A percentile compares a stretch with the other conserved stretches of the same genome.
These are phyloP conservation scores for Powellomyces hirtus DNA, from an alignment of 192 early-diverging fungal species.

Conservation along the genomic window DNA sequence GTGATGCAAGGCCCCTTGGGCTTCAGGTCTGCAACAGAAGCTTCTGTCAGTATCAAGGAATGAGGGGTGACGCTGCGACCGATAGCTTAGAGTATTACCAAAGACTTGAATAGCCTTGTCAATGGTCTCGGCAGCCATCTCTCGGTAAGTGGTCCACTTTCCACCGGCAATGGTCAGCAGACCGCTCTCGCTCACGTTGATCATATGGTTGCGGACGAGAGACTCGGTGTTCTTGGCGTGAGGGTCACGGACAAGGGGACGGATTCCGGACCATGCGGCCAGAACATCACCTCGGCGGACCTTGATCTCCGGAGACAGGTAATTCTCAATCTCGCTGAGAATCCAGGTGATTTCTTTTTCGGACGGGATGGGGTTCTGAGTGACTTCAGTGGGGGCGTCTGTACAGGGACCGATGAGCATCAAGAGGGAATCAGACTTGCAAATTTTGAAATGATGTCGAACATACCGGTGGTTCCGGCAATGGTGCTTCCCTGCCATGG, in stretches of 20 bases:
- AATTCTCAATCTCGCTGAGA: slow-evolving; percentile 85
- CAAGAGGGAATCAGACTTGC: neutral
- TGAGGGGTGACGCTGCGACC: too few relatives aligned
- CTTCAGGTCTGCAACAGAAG: slow-evolving; percentile 50
- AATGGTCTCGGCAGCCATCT: slow-evolving; percentile 94
- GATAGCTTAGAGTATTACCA: too few relatives aligned
- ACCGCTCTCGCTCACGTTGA: slow-evolving; percentile 76
- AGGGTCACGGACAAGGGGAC: slow-evolving; percentile 95
- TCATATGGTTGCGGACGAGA: slow-evolving; percentile 97
- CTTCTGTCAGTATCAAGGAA: too few relatives aligned
- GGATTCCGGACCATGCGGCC: slow-evolving; percentile 98
- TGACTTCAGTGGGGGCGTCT: slow-evolving; percentile 85
- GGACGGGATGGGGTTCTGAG: slow-evolving; percentile 78
- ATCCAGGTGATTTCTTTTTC: slow-evolving; percentile 97
- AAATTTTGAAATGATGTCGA: neutral
- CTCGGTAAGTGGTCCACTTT: slow-evolving; percentile 98
- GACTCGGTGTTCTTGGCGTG: slow-evolving; percentile 86
- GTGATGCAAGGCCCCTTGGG: slow-evolving; percentile 73
- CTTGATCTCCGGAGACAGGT: slow-evolving; percentile 91
- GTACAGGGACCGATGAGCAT: neutral
- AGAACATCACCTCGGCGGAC: slow-evolving; percentile 94
- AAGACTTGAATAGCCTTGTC: slow-evolving; percentile 82
- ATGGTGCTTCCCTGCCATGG: slow-evolving; percentile 97
- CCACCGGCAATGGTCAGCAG: slow-evolving; percentile 95
- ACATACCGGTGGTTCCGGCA: slow-evolving; percentile 80